phyloP scores from a whole-genome alignment of 306 rosid species.

The Pterocarpus santalinus region DNA sequence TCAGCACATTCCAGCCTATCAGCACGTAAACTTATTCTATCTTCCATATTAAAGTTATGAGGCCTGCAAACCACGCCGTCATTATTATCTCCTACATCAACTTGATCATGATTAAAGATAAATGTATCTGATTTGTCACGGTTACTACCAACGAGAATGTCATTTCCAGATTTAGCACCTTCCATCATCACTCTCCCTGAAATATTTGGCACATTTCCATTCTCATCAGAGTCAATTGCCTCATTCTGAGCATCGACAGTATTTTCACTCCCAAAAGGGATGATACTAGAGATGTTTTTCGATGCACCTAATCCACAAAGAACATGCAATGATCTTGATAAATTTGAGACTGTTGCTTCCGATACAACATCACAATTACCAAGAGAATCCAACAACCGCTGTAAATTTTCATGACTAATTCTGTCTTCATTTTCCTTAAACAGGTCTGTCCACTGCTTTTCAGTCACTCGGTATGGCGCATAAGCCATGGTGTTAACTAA shows the following conservation, averaged over 20 bases:
- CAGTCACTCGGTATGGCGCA: slow-evolving; percentile 81
- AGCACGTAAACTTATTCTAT: slow-evolving; percentile 25
- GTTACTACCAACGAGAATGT: slow-evolving; percentile 38
- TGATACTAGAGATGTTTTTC: slow-evolving; percentile 50
- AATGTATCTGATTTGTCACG: slow-evolving; percentile 17
- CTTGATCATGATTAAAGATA: slow-evolving; percentile 40
- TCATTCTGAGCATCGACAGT: slow-evolving; percentile 39
- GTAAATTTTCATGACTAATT: slow-evolving; percentile 57
- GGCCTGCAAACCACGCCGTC: slow-evolving; percentile 42
- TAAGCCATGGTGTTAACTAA: slow-evolving; percentile 74
- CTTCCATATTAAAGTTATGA: slow-evolving; percentile 39
- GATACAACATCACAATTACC: slow-evolving; percentile 58
- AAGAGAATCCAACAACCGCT: slow-evolving; percentile 62
- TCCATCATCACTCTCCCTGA: slow-evolving; percentile 44
- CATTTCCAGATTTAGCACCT: slow-evolving; percentile 42
- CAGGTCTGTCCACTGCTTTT: slow-evolving; percentile 77
- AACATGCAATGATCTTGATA: slow-evolving; percentile 64
- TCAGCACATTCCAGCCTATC: slow-evolving; percentile 27
- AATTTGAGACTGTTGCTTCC: slow-evolving; percentile 76
- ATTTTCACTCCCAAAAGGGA: slow-evolving; percentile 42
- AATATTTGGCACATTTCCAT: slow-evolving; percentile 35
- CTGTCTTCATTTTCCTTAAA: slow-evolving; percentile 64
- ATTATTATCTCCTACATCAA: slow-evolving; percentile 34
- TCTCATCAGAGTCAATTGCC: slow-evolving; percentile 39
- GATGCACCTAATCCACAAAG: slow-evolving; percentile 56